Conservation (phyloP, 768 basidiomycete genomes). For the Multifurca ochricompacta region DNA sequence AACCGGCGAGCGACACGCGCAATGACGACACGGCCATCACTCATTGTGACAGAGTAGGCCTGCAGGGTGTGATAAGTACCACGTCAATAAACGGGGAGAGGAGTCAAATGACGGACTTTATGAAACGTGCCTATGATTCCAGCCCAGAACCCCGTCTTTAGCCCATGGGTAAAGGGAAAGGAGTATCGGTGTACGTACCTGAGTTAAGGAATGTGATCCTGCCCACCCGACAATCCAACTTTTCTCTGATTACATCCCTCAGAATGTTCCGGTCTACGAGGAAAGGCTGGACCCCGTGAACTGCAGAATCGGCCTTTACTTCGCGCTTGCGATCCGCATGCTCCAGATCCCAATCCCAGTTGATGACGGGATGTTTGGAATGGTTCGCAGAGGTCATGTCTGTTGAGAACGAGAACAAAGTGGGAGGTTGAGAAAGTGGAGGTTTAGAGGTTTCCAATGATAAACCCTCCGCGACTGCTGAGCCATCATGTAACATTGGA, state of each 20-base stretch:
- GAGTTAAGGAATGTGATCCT: slow-evolving; percentile 68
- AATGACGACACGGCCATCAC: slow-evolving; percentile 53
- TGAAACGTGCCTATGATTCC: slow-evolving; percentile 65
- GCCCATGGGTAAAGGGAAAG: slow-evolving; percentile 15
- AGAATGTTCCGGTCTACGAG: slow-evolving; percentile 68
- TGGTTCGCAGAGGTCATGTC: slow-evolving; percentile 1
- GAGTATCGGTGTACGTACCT: slow-evolving; percentile 37
- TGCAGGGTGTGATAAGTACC: slow-evolving; percentile 24
- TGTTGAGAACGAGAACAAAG: background rate
- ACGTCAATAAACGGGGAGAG: slow-evolving; percentile 12
- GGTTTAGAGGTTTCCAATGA: slow-evolving; percentile 6
- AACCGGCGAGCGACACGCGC: slow-evolving; percentile 78
- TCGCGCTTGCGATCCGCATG: slow-evolving; percentile 63
- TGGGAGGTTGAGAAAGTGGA: background rate
- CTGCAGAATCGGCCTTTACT: slow-evolving; percentile 50
- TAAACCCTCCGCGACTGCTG: background rate
- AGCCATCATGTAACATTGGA: slow-evolving; percentile 17
- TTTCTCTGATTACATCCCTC: slow-evolving; percentile 71
- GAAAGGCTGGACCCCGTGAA: slow-evolving; percentile 60
- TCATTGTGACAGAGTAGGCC: slow-evolving; percentile 72
- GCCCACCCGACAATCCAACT: slow-evolving; percentile 56
- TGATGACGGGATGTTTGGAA: slow-evolving; percentile 24
- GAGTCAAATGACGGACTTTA: slow-evolving; percentile 45
- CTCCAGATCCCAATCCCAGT: slow-evolving; percentile 69
- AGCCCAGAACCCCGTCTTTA: slow-evolving; percentile 11